phyloP scores from a whole-genome alignment of 345 rosid genomes.

The Pelargonium nanum region DNA sequence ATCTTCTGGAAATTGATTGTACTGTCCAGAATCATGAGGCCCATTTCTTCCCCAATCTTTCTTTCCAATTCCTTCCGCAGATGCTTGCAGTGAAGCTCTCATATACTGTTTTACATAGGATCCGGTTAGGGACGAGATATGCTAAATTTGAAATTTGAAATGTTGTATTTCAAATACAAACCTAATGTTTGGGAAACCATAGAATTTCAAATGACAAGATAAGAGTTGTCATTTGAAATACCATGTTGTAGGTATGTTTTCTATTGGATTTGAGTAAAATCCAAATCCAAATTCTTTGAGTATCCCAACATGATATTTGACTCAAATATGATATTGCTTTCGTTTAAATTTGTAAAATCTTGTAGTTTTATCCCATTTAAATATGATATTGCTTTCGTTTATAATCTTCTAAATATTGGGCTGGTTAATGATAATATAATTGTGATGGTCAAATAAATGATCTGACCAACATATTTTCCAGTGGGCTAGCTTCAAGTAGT shows the following conservation, averaged over 20 bases:
- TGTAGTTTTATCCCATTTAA: neutral
- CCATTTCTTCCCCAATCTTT: conserved; percentile 70
- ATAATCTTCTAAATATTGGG: too few relatives aligned
- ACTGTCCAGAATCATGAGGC: conserved; percentile 84
- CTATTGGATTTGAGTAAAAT: too few relatives aligned
- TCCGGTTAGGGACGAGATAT: conserved; percentile 12
- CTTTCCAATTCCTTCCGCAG: conserved; percentile 58
- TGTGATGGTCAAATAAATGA: neutral
- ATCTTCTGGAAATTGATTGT: conserved; percentile 78
- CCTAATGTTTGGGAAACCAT: too few relatives aligned
- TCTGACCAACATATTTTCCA: neutral
- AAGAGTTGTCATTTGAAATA: too few relatives aligned
- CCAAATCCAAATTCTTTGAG: too few relatives aligned
- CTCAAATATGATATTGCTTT: too few relatives aligned
- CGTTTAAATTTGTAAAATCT: too few relatives aligned
- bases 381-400: neutral
- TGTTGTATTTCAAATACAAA: too few relatives aligned
- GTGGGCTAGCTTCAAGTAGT: neutral
- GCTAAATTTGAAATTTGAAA: neutral
- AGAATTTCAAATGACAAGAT: too few relatives aligned
- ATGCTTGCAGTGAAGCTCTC: conserved; percentile 76
- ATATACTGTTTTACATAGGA: conserved; percentile 52
- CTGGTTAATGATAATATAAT: neutral
- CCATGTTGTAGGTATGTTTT: too few relatives aligned
- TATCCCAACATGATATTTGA: too few relatives aligned